A percentile compares a stretch with the other conserved stretches of the same genome.
Evolutionary conservation across 2,329 filamentous ascomycete genomes (phyloP).

Genomic region (Colletotrichum scovillei): DNA sequence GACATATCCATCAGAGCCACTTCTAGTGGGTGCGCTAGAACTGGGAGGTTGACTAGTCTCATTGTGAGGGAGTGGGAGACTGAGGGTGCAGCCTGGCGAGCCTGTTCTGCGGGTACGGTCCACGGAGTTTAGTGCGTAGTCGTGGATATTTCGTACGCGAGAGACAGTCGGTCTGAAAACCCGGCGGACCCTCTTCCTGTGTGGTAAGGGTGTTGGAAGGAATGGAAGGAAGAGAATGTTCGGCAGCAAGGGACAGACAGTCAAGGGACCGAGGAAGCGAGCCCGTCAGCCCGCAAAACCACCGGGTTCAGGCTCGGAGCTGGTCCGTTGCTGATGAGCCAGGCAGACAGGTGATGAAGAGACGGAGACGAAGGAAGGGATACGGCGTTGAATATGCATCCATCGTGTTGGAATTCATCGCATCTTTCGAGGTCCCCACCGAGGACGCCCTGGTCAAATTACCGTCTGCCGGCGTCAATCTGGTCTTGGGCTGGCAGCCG

Average conservation of each 20-base stretch:
- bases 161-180: constrained; percentile 13
- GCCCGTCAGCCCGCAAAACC: constrained; percentile 20
- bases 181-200: constrained; percentile 14
- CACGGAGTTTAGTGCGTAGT: too few relatives aligned
- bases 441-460: constrained; percentile 17
- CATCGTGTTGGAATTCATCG: constrained; percentile 20
- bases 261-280: neutral
- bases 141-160: constrained; percentile 1
- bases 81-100: constrained; percentile 28
- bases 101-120: constrained; percentile 24
- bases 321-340: constrained; percentile 25
- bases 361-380: neutral
- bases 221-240: constrained; percentile 30
- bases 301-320: constrained; percentile 16
- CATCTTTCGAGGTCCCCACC: constrained; percentile 24
- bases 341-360: neutral
- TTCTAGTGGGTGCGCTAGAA: constrained; percentile 27
- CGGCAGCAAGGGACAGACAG: constrained; percentile 28
- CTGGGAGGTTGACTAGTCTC: constrained; percentile 10
- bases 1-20: constrained; percentile 16
- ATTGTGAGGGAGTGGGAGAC: constrained; percentile 18
- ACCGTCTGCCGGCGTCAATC: constrained; percentile 26
- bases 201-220: constrained; percentile 6
- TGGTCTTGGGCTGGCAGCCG: constrained; percentile 25
- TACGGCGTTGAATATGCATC: constrained; percentile 11